These are phyloP conservation scores for Xylaria sp. DNA, from an alignment of 2,329 filamentous ascomycete species.

Conservation along the genomic window DNA sequence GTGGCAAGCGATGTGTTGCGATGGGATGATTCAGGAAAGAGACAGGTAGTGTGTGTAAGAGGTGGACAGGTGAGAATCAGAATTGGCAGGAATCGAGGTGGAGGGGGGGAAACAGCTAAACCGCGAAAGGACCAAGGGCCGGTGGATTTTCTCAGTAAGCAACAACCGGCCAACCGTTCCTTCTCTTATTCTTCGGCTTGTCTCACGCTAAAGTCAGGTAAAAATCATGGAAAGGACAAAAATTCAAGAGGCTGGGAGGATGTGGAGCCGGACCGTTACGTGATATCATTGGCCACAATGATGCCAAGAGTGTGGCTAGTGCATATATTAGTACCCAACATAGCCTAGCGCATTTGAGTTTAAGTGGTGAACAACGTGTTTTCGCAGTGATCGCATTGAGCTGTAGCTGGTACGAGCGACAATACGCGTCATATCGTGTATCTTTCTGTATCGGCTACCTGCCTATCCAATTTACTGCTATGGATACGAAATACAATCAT, in stretches of 20 bases:
- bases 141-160: constrained; percentile 17
- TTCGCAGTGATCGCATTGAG: not conserved
- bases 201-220: constrained; percentile 9
- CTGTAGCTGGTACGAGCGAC: not conserved
- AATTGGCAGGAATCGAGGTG: constrained; percentile 13
- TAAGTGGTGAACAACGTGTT: not conserved
- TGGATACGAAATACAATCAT: no score
- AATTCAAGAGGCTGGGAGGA: constrained; percentile 21
- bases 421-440: not conserved
- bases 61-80: constrained; percentile 5
- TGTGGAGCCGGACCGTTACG: not conserved
- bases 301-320: constrained; percentile 20
- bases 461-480: no score
- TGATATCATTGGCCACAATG: constrained; percentile 4
- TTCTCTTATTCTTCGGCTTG: constrained; percentile 1
- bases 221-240: not conserved
- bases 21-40: constrained; percentile 3
- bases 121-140: constrained; percentile 14
- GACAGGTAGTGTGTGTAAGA: not conserved
- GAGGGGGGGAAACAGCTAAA: constrained; percentile 16
- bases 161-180: constrained; percentile 20
- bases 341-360: constrained; percentile 6
- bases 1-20: constrained; percentile 8
- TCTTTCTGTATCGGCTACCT: no score
- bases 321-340: constrained; percentile 8